Evolutionary conservation across 345 rosid genomes (phyloP), one percentile per base, ranked within the genome.

Genomic region (Citrus glauca): DNA sequence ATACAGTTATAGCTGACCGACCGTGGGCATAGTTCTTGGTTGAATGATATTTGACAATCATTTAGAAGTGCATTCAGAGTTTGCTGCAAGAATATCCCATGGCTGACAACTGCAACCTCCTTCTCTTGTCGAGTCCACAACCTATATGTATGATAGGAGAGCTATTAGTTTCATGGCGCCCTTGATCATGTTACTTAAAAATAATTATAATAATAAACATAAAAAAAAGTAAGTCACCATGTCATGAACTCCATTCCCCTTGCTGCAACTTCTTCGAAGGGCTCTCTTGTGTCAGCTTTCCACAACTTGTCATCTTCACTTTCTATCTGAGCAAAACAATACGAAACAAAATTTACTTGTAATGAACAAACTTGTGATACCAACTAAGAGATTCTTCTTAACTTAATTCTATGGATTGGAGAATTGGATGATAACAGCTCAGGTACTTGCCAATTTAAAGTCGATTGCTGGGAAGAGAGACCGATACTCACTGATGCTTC

Each of bases 31-130:
- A 86, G 71, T 66, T 84, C 76, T 9, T 28, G 79, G 33, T 38
- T 70, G 48, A 76, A 62, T 0, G 80, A 55, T 4, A 79, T 74
- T 55, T 84, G 42, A 45, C 69, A 80, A 75, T 89, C 88, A 69
- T 88, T 82, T 70, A 85, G 80, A 20, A 91, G 86, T 17, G 85
- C 79, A n/a, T 33, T 10, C 4, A 92, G 84, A 6, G 91, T 83
- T 24, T 90, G 70, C 56, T 86, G 89, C 80, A 95, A 85, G 83
- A 93, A 89, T 16, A 88, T 88, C 11, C 95, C 86, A 50, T 93
- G 98, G 81, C 91, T 86, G 8, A 95, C 96, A 27, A 95, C 53
- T 66, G 92, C 99, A 66, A 95, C 88, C 80, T 95, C 94, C 80
- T 85, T 89, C 88, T 95, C 99, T 66, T 86, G 87, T 28, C 97